phyloP scores from a whole-genome alignment of 108 stramenopile genomes.

The Tribonema minus region DNA sequence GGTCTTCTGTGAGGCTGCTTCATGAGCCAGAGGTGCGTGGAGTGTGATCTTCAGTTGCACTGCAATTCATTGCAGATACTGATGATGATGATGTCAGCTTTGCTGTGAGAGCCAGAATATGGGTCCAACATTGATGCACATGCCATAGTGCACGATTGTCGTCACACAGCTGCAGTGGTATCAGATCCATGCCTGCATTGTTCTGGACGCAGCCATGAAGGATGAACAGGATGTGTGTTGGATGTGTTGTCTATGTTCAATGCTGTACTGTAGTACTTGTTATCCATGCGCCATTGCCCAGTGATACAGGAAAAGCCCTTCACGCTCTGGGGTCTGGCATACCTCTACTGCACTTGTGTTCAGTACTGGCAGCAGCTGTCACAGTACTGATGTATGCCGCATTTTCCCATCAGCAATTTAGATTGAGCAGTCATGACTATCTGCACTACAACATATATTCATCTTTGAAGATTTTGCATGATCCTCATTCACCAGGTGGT shows the following conservation, averaged over 20 bases:
- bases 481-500: neutral
- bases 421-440: no score
- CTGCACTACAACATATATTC: neutral
- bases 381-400: neutral
- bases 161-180: neutral
- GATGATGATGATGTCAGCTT: neutral
- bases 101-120: neutral
- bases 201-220: no score
- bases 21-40: slow-evolving; percentile 3
- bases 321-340: no score
- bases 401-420: no score
- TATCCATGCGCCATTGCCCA: no score
- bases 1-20: slow-evolving; percentile 7
- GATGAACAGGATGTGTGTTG: no score
- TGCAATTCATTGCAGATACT: no score
- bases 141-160: neutral
- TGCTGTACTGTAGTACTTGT: no score
- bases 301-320: no score
- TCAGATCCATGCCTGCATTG: neutral
- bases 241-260: no score
- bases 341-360: neutral
- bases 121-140: neutral
- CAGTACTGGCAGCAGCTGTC: neutral
- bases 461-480: neutral
- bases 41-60: neutral